Evolutionary conservation across 148 eudicot genomes (phyloP).

Genomic region (Fagopyrum homotropicum): DNA sequence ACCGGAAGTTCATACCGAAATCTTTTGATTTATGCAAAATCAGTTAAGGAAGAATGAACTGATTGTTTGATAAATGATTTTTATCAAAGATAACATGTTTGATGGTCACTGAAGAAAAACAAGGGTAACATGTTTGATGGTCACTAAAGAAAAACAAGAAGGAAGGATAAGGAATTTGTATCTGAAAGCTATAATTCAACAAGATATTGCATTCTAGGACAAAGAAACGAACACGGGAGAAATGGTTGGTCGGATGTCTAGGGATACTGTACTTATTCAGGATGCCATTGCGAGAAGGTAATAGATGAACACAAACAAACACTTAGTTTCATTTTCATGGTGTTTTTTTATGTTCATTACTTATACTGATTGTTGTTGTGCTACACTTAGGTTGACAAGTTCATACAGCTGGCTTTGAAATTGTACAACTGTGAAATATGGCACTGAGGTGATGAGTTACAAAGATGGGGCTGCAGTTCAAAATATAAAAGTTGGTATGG

Average conservation of each 20-base stretch:
- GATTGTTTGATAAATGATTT: neutral
- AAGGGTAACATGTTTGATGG: no score
- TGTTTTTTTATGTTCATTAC: neutral
- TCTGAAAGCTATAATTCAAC: slow-evolving; percentile 29
- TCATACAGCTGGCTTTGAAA: slow-evolving; percentile 39
- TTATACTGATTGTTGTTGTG: neutral
- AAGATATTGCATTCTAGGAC: slow-evolving; percentile 37
- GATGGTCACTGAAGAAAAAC: slow-evolving; percentile 39
- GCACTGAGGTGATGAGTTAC: no score
- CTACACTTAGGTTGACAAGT: slow-evolving; percentile 45
- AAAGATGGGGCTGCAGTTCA: no score
- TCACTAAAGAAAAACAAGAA: slow-evolving; percentile 39
- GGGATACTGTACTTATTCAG: slow-evolving; percentile 35
- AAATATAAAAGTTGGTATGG: no score
- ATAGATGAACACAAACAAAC: neutral
- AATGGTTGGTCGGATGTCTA: slow-evolving; percentile 31
- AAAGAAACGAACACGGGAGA: slow-evolving; percentile 30
- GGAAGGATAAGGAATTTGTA: slow-evolving; percentile 32
- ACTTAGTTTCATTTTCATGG: no score
- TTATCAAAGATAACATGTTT: slow-evolving; percentile 34
- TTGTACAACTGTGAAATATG: no score
- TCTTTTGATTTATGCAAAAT: neutral
- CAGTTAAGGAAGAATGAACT: neutral
- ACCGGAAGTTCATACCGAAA: no score
- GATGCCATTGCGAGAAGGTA: slow-evolving; percentile 47